These are phyloP conservation scores for Penstemon newberryi DNA, from an alignment of 257 asterid genomes.

Conservation along the genomic window DNA sequence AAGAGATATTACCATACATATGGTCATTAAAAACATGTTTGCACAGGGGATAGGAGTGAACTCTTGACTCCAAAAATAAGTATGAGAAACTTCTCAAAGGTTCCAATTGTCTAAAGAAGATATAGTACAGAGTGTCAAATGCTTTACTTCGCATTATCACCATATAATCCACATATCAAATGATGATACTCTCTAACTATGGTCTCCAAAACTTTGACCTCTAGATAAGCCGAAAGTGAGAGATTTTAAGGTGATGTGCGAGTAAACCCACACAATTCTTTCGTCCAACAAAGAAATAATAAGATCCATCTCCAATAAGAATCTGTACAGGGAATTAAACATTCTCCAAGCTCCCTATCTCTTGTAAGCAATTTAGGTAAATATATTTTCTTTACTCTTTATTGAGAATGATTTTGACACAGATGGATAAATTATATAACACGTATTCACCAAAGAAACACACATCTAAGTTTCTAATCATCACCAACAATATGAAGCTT, in stretches of 20 bases:
- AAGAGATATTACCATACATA: neutral
- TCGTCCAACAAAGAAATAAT: neutral
- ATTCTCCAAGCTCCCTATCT: slow-evolving; percentile 11
- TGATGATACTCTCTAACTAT: neutral
- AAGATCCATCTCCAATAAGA: neutral
- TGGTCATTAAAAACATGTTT: neutral
- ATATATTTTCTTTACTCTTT: slow-evolving; percentile 5
- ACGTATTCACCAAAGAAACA: neutral
- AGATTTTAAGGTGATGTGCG: neutral
- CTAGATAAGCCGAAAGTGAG: neutral
- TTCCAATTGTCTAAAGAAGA: neutral
- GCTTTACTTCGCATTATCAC: neutral
- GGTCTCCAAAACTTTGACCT: slow-evolving; percentile 3
- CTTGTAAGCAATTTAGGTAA: slow-evolving; percentile 5
- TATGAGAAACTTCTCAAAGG: neutral
- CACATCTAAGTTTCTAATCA: neutral
- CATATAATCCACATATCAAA: neutral
- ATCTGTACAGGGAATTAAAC: neutral
- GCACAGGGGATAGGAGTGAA: neutral
- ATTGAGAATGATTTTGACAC: neutral
- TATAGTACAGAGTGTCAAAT: neutral
- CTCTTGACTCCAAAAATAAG: neutral
- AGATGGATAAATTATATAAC: neutral
- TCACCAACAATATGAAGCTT: slow-evolving; percentile 13
- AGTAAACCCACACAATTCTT: too few species aligned